phyloP scores from a whole-genome alignment of 2,329 filamentous ascomycete genomes.

The Aspergillus uvarum region DNA sequence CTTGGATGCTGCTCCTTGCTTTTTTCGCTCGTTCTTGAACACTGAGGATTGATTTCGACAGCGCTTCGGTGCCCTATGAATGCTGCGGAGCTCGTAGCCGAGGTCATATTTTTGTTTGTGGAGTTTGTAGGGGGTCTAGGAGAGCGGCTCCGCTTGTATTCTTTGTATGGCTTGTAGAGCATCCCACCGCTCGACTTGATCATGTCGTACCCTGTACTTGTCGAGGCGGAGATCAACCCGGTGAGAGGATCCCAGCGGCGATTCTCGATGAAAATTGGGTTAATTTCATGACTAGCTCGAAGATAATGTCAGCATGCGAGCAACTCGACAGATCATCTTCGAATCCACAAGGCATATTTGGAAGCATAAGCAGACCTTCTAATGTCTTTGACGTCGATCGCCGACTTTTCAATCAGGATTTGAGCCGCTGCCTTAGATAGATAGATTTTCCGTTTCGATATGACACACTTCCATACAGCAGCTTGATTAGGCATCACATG shows the following conservation, averaged over 20 bases:
- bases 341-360: neutral
- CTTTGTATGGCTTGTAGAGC: slow-evolving; percentile 30
- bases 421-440: slow-evolving; percentile 28
- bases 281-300: slow-evolving; percentile 24
- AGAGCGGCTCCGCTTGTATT: slow-evolving; percentile 17
- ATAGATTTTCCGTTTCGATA: slow-evolving; percentile 9
- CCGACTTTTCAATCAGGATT: slow-evolving; percentile 25
- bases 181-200: slow-evolving; percentile 26
- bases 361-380: slow-evolving; percentile 19
- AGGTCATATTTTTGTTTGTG: neutral
- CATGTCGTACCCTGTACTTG: slow-evolving; percentile 28
- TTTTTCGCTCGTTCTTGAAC: neutral
- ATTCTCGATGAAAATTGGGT: slow-evolving; percentile 35
- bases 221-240: slow-evolving; percentile 26
- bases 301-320: neutral
- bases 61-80: neutral
- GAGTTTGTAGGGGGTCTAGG: neutral
- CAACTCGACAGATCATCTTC: neutral
- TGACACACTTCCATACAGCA: slow-evolving; percentile 30
- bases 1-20: neutral
- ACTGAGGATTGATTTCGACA: neutral
- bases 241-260: slow-evolving; percentile 37
- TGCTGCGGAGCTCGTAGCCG: neutral
- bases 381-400: slow-evolving; percentile 22
- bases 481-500: slow-evolving; percentile 25